These are phyloP conservation scores for Talaromyces liani DNA, from an alignment of 495 filamentous ascomycete species.

Conservation along the genomic window DNA sequence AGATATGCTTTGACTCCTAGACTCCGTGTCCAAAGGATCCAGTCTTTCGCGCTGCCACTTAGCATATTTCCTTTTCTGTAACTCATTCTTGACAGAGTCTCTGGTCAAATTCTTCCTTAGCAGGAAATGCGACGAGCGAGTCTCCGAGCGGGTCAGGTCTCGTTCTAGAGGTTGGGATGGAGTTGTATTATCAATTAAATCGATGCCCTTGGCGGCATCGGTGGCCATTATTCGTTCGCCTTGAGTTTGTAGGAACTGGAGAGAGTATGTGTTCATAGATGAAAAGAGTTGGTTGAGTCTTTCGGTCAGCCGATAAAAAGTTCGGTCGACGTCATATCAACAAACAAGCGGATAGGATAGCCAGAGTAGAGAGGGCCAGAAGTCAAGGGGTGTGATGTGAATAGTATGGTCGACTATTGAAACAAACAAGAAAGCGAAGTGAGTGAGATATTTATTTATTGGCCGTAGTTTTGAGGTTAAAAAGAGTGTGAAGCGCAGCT, in stretches of 20 bases:
- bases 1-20: constrained; percentile 11
- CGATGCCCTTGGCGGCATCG: constrained; percentile 12
- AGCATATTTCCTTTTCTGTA: constrained; percentile 48
- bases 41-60: constrained; percentile 53
- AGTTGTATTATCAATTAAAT: constrained; percentile 35
- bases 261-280: background rate
- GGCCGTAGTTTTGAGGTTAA: too few species aligned
- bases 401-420: too few species aligned
- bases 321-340: background rate
- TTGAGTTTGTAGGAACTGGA: background rate
- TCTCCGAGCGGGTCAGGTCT: constrained; percentile 15
- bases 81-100: constrained; percentile 36
- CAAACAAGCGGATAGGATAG: background rate
- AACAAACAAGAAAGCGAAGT: too few species aligned
- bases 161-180: constrained; percentile 20
- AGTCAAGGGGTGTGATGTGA: background rate
- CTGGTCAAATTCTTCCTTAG: constrained; percentile 26
- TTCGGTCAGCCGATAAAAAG: background rate
- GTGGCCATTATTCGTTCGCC: constrained; percentile 1
- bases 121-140: constrained; percentile 15
- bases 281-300: background rate
- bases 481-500: too few species aligned
- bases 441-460: too few species aligned
- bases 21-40: constrained; percentile 19
- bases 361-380: background rate